phyloP scores from a whole-genome alignment of 1,284 basidiomycete genomes.

The Stygiomarasmius scandens region DNA sequence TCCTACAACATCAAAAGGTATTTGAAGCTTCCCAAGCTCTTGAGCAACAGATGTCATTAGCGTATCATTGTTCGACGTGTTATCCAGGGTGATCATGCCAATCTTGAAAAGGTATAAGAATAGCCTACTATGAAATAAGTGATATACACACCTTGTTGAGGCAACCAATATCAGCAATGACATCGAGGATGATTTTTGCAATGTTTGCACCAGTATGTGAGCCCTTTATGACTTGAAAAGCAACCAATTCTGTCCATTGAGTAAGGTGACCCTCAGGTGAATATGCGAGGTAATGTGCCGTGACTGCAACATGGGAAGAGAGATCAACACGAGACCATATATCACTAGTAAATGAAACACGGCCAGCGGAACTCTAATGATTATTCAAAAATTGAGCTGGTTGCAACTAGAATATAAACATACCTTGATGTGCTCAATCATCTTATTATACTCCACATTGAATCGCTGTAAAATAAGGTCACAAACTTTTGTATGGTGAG shows the following conservation, averaged over 20 bases:
- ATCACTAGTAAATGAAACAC: constrained; percentile 29
- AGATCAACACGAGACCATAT: constrained; percentile 28
- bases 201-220: neutral
- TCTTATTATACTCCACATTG: constrained; percentile 17
- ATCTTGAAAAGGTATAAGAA: neutral
- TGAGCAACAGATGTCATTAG: no score
- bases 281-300: constrained; percentile 25
- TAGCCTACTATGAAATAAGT: neutral
- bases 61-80: neutral
- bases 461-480: constrained; percentile 25
- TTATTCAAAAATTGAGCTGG: neutral
- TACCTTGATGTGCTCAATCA: constrained; percentile 24
- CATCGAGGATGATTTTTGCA: neutral
- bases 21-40: neutral
- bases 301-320: constrained; percentile 26
- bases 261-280: neutral
- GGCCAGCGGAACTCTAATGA: constrained; percentile 25
- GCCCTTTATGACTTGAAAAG: neutral
- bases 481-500: constrained; percentile 19
- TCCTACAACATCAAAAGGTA: neutral
- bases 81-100: no score
- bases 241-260: neutral
- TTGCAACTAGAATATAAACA: neutral
- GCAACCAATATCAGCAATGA: neutral
- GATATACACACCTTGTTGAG: neutral